Evolutionary conservation across 257 asterid genomes (phyloP).

Genomic region (Haberlea rhodopensis): DNA sequence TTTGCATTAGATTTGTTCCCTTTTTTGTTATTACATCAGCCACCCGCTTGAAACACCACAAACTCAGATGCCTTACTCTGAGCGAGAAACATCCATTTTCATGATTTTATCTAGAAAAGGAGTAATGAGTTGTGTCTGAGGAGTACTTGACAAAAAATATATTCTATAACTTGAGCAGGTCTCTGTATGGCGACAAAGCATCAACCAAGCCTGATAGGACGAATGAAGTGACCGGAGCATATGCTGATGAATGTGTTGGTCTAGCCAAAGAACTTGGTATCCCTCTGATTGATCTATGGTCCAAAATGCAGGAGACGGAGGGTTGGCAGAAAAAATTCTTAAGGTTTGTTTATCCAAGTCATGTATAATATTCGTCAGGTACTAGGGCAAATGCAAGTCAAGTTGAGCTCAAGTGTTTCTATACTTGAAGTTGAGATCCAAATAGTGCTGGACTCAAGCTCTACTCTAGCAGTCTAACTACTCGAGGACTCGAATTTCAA

Average conservation of each 20-base stretch:
- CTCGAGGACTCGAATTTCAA: neutral
- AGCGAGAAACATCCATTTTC: constrained; percentile 2
- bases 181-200: constrained; percentile 67
- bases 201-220: constrained; percentile 70
- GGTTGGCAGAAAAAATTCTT: constrained; percentile 72
- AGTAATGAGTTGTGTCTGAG: neutral
- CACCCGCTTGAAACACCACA: neutral
- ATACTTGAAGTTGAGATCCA: neutral
- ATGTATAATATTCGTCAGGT: neutral
- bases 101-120: constrained; percentile 1
- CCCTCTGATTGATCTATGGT: constrained; percentile 79
- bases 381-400: neutral
- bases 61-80: neutral
- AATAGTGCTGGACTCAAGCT: neutral
- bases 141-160: neutral
- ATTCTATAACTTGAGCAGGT: constrained; percentile 40
- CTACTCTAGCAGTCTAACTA: neutral
- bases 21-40: neutral
- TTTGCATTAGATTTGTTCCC: neutral
- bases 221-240: constrained; percentile 57
- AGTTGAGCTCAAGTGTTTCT: neutral
- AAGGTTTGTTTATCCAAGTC: constrained; percentile 30
- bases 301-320: constrained; percentile 81
- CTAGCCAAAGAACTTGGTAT: constrained; percentile 72
- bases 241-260: constrained; percentile 64